Conservation (phyloP, 371 early-diverging fungal species). For the Circinella minor region DNA sequence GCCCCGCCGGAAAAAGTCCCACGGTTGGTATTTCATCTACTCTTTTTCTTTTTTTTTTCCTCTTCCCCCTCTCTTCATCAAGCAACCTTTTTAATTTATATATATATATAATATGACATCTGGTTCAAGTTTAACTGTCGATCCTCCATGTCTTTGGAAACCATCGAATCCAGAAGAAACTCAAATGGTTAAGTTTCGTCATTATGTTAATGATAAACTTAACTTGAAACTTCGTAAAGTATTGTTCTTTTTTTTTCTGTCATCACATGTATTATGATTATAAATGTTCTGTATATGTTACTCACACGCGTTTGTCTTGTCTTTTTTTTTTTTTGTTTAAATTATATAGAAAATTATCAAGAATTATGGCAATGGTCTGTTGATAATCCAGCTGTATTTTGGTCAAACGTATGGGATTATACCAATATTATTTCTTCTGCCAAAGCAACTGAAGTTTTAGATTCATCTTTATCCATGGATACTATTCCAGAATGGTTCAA, state of each 20-base stretch:
- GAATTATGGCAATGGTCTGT: constrained; percentile 89
- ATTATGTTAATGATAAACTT: constrained; percentile 64
- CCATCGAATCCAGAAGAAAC: constrained; percentile 60
- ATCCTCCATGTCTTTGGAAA: constrained; percentile 63
- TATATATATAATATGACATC: neutral
- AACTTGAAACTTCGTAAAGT: constrained; percentile 57
- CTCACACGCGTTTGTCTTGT: neutral
- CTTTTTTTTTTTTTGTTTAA: neutral
- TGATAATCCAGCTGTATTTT: constrained; percentile 74
- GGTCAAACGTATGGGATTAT: constrained; percentile 90
- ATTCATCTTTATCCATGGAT: constrained; percentile 75
- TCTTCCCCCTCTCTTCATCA: neutral
- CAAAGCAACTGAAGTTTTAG: constrained; percentile 57
- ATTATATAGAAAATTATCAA: constrained; percentile 57
- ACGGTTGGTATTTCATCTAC: constrained; percentile 5
- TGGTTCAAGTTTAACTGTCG: constrained; percentile 8
- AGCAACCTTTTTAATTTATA: no score
- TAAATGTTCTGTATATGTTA: neutral
- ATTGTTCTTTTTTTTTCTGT: neutral
- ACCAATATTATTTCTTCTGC: constrained; percentile 68
- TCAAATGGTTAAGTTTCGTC: constrained; percentile 71
- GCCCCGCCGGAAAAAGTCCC: constrained; percentile 4
- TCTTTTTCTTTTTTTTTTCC: constrained; percentile 1
- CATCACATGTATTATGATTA: neutral
- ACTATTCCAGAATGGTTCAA: constrained; percentile 91